Conservation (phyloP, 2,329 filamentous ascomycete genomes). For the Aspergillus melleus region DNA sequence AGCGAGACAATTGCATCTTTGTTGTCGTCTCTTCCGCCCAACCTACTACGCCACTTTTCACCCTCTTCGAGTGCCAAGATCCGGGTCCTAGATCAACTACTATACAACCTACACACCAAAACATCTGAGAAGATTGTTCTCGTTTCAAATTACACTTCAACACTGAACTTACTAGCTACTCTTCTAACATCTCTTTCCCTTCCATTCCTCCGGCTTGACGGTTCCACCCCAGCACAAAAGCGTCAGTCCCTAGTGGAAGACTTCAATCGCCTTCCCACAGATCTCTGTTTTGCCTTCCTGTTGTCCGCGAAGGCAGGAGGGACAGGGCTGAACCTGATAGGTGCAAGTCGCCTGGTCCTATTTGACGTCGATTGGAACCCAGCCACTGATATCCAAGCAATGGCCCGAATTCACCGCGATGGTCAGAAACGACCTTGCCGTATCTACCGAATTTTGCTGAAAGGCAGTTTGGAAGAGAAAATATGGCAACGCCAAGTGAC, state of each 20-base stretch:
- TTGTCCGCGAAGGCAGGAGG: conserved; percentile 73
- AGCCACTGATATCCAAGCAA: conserved; percentile 70
- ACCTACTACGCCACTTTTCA: conserved; percentile 54
- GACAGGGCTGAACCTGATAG: conserved; percentile 68
- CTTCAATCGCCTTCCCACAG: conserved; percentile 63
- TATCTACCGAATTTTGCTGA: conserved; percentile 68
- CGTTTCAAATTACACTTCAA: conserved; percentile 75
- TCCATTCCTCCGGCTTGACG: conserved; percentile 67
- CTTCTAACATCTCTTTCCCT: conserved; percentile 62
- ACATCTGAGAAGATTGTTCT: conserved; percentile 71
- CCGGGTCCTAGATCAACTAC: conserved; percentile 64
- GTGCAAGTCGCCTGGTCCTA: conserved; percentile 67
- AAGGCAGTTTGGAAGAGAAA: conserved; percentile 71
- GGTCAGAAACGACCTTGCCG: conserved; percentile 68
- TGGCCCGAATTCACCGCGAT: conserved; percentile 72
- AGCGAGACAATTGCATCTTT: conserved; percentile 50
- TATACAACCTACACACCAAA: conserved; percentile 60
- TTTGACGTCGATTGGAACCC: conserved; percentile 79
- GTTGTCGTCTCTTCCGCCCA: conserved; percentile 56
- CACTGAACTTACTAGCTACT: conserved; percentile 64
- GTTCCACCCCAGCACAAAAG: conserved; percentile 63
- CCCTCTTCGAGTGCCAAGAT: conserved; percentile 65
- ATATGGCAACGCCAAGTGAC: conserved; percentile 73
- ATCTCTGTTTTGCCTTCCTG: conserved; percentile 66
- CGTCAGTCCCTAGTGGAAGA: conserved; percentile 68